A percentile compares a stretch with the other conserved stretches of the same genome.
phyloP scores from a whole-genome alignment of 139 green algal species.

The Chlorella sp. region DNA sequence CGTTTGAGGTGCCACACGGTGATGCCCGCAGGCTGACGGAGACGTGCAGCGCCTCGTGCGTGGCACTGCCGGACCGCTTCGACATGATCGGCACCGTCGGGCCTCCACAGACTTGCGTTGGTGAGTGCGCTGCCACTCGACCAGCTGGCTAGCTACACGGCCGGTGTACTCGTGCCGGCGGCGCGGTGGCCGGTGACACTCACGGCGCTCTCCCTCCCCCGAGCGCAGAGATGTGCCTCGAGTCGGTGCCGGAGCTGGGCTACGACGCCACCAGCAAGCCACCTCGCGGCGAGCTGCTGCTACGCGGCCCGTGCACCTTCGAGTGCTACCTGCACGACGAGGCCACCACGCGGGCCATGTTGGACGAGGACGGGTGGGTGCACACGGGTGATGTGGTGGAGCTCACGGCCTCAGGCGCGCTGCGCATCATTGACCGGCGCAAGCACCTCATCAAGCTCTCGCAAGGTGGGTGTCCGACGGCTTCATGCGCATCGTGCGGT shows the following conservation, averaged over 20 bases:
- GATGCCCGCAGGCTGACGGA: constrained; percentile 7
- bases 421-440: too few relatives aligned
- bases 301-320: constrained; percentile 87
- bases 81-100: constrained; percentile 11
- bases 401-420: too few relatives aligned
- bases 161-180: too few relatives aligned
- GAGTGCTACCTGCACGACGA: constrained; percentile 65
- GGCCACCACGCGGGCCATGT: constrained; percentile 56
- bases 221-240: constrained; percentile 31
- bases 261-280: constrained; percentile 2
- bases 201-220: background rate
- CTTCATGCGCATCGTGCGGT: too few relatives aligned
- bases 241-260: constrained; percentile 68
- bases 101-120: constrained; percentile 6
- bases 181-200: background rate
- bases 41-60: constrained; percentile 2
- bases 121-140: too few relatives aligned
- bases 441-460: too few relatives aligned
- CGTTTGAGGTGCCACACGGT: too few relatives aligned
- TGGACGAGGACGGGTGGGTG: constrained; percentile 87
- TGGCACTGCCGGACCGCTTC: background rate
- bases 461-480: too few relatives aligned
- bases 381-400: too few relatives aligned
- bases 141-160: too few relatives aligned
- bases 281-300: constrained; percentile 67